Conservation (phyloP, 495 filamentous ascomycete species). For the Aspergillus egyptiacus region DNA sequence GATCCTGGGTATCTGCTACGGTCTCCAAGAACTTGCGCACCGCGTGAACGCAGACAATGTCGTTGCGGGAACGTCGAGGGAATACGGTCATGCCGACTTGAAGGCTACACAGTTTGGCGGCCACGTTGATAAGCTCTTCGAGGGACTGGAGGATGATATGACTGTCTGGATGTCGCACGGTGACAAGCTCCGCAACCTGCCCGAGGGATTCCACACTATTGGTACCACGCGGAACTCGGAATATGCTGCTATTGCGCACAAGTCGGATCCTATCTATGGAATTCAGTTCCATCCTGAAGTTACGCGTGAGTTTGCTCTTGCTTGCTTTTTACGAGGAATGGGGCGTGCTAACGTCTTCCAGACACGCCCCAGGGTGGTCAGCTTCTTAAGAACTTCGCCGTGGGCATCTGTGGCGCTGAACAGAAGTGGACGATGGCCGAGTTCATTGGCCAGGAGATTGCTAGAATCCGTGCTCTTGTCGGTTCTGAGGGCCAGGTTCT, state of each 20-base stretch:
- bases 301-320: conserved; percentile 29
- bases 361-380: conserved; percentile 42
- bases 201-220: conserved; percentile 63
- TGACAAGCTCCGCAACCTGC: conserved; percentile 72
- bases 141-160: conserved; percentile 57
- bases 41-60: conserved; percentile 63
- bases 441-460: conserved; percentile 74
- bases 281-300: conserved; percentile 90
- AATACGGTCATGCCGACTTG: conserved; percentile 65
- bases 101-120: conserved; percentile 42
- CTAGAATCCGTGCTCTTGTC: conserved; percentile 68
- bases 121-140: conserved; percentile 68
- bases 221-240: conserved; percentile 69
- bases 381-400: conserved; percentile 73
- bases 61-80: conserved; percentile 60
- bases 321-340: not conserved
- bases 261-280: conserved; percentile 52
- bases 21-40: conserved; percentile 78
- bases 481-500: conserved; percentile 77
- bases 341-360: conserved; percentile 1
- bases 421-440: conserved; percentile 77
- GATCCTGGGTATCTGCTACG: conserved; percentile 75
- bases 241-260: conserved; percentile 76
- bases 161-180: conserved; percentile 84
- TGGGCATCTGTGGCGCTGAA: conserved; percentile 67